A percentile compares a stretch with the other conserved stretches of the same genome.
Conservation (phyloP, 768 basidiomycete species). For the Leccinum incarnatum region DNA sequence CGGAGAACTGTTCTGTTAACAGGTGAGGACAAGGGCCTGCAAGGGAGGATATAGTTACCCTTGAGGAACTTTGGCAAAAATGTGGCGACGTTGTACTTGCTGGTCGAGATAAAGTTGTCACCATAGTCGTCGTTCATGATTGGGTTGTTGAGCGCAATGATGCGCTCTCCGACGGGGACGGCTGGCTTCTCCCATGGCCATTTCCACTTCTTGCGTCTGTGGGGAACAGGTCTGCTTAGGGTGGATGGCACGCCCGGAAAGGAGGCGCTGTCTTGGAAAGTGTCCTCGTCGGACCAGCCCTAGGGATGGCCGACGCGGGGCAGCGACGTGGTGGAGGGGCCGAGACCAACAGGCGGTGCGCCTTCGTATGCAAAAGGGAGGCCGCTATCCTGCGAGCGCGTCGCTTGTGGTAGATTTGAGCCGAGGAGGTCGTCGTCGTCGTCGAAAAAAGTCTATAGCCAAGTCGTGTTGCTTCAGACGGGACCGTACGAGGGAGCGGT, state of each 20-base stretch:
- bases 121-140: slow-evolving; percentile 62
- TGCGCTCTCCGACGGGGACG: slow-evolving; percentile 66
- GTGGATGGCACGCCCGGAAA: slow-evolving; percentile 33
- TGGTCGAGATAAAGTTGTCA: slow-evolving; percentile 87
- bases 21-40: slow-evolving; percentile 4
- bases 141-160: slow-evolving; percentile 80
- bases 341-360: slow-evolving; percentile 60
- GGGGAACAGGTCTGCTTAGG: slow-evolving; percentile 15
- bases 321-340: slow-evolving; percentile 47
- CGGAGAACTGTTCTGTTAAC: slow-evolving; percentile 87
- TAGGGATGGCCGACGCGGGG: slow-evolving; percentile 48
- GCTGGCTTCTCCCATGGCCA: slow-evolving; percentile 84
- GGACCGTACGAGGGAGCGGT: too few species aligned
- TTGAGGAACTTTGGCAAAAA: slow-evolving; percentile 92
- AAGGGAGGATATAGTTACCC: slow-evolving; percentile 49
- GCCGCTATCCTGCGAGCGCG: too few species aligned
- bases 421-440: too few species aligned
- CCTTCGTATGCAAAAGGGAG: slow-evolving; percentile 38
- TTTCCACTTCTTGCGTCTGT: slow-evolving; percentile 48
- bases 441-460: too few species aligned
- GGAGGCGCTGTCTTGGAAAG: slow-evolving; percentile 44
- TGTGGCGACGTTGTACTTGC: slow-evolving; percentile 87
- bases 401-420: too few species aligned
- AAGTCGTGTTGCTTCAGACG: too few species aligned
- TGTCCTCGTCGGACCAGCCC: slow-evolving; percentile 72